Conservation (phyloP, 2,329 filamentous ascomycete species). For the Mycogone perniciosa region DNA sequence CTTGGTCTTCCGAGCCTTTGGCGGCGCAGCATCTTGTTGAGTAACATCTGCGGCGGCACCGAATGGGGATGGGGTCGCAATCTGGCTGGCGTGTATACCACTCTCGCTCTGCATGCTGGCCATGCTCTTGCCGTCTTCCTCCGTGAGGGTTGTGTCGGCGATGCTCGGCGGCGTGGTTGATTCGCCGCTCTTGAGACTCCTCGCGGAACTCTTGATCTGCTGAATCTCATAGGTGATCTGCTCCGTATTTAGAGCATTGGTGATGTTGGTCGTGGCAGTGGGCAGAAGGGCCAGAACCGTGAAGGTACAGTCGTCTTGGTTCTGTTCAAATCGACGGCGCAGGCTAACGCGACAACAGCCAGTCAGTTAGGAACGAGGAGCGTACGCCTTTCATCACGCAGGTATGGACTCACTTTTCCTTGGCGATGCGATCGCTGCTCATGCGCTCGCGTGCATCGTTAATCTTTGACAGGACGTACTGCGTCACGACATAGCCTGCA, state of each 20-base stretch:
- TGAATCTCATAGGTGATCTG: constrained; percentile 90
- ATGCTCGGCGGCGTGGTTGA: constrained; percentile 53
- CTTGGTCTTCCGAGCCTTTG: constrained; percentile 67
- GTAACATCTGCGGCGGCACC: constrained; percentile 30
- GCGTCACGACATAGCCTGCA: constrained; percentile 83
- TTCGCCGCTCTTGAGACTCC: constrained; percentile 49
- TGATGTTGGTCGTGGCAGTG: constrained; percentile 81
- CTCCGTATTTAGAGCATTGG: constrained; percentile 84
- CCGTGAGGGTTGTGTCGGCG: constrained; percentile 65
- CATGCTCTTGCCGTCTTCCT: constrained; percentile 77
- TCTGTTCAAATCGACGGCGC: constrained; percentile 93
- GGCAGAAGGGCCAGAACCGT: constrained; percentile 94
- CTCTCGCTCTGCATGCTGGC: constrained; percentile 72
- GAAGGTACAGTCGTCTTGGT: constrained; percentile 97
- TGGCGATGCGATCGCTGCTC: constrained; percentile 90
- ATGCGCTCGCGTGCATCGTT: constrained; percentile 92
- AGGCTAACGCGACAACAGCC: constrained; percentile 51
- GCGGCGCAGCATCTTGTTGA: constrained; percentile 30
- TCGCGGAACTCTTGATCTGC: constrained; percentile 71
- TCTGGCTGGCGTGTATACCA: constrained; percentile 76
- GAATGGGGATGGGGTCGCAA: constrained; percentile 50
- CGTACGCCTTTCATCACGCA: no score
- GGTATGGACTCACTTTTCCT: constrained; percentile 71
- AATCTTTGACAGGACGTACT: constrained; percentile 89
- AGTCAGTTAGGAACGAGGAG: not conserved